These are phyloP conservation scores for Lolium perenne DNA, from an alignment of 176 grass and related monocot genomes.

Conservation along the genomic window DNA sequence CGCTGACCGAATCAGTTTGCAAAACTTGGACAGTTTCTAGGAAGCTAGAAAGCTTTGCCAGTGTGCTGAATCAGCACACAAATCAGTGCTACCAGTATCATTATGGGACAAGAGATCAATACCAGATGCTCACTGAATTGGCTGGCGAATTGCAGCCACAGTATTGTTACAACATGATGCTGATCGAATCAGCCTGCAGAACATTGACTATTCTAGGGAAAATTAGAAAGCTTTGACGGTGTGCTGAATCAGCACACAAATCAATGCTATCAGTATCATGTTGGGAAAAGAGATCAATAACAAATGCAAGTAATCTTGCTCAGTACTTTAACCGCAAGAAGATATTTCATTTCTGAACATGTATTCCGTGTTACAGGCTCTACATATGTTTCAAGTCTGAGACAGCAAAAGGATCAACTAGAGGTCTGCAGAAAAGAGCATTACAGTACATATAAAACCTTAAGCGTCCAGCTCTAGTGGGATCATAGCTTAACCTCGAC, in stretches of 20 bases:
- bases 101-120: background rate
- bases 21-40: background rate
- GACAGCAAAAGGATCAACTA: constrained; percentile 26
- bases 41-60: background rate
- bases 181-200: background rate
- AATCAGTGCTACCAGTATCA: background rate
- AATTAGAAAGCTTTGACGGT: background rate
- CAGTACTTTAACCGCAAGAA: constrained; percentile 27
- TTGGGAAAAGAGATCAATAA: too few relatives aligned
- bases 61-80: background rate
- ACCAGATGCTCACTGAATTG: background rate
- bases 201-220: background rate
- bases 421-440: constrained; percentile 25
- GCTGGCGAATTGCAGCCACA: background rate
- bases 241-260: background rate
- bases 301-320: background rate
- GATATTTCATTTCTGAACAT: constrained; percentile 32
- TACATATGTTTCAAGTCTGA: constrained; percentile 46
- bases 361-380: constrained; percentile 41
- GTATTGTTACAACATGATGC: too few relatives aligned
- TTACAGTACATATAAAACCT: constrained; percentile 27
- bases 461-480: constrained; percentile 22
- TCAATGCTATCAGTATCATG: background rate
- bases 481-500: constrained; percentile 97
- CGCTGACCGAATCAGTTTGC: background rate